phyloP scores from a whole-genome alignment of 2,329 filamentous ascomycete species.

The Microascus cirrosus region DNA sequence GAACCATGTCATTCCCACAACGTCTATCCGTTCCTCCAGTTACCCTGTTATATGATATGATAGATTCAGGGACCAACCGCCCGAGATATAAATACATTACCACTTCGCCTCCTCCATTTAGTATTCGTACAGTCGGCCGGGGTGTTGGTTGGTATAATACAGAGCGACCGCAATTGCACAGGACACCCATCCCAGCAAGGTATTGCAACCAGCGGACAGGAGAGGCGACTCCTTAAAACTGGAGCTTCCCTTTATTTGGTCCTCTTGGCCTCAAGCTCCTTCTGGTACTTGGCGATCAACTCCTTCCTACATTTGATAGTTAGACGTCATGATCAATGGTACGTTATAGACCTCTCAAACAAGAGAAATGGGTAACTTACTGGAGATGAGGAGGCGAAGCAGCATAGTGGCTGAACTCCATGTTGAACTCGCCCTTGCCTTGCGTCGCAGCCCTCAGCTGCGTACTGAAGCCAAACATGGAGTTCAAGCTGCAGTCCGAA shows the following conservation, averaged over 20 bases:
- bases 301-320: constrained; percentile 35
- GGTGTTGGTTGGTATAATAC: background rate
- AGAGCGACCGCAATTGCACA: background rate
- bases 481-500: constrained; percentile 86
- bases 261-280: constrained; percentile 45
- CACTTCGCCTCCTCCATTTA: background rate
- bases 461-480: constrained; percentile 95
- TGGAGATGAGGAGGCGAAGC: constrained; percentile 81
- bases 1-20: background rate
- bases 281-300: constrained; percentile 45
- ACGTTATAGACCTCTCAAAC: background rate
- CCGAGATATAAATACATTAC: background rate
- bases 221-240: background rate
- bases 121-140: background rate
- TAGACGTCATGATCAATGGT: constrained; percentile 10
- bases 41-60: background rate
- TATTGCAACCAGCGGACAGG: background rate
- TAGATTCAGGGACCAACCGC: background rate
- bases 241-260: constrained; percentile 29
- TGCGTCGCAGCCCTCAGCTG: constrained; percentile 88
- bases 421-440: constrained; percentile 95
- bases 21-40: background rate
- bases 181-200: background rate
- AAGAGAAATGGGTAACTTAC: constrained; percentile 36
- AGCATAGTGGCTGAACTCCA: constrained; percentile 98